These are phyloP conservation scores for Quercus engelmannii DNA, from an alignment of 306 rosid species.

Conservation along the genomic window DNA sequence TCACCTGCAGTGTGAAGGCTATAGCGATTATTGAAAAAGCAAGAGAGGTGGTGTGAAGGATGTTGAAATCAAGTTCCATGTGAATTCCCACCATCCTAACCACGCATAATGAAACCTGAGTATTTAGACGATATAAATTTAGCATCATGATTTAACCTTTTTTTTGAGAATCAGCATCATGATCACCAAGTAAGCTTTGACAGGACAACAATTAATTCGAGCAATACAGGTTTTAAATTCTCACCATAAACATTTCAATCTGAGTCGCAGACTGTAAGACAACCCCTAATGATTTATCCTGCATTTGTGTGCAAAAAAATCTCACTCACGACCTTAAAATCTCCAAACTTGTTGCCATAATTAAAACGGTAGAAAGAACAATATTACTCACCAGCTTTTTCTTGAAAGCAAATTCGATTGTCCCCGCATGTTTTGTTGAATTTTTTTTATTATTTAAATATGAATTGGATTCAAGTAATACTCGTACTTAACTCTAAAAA, in stretches of 20 bases:
- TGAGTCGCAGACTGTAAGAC: constrained; percentile 92
- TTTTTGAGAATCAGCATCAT: neutral
- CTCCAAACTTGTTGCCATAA: neutral
- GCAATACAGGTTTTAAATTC: neutral
- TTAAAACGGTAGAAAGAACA: no score
- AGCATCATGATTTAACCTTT: neutral
- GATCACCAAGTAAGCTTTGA: neutral
- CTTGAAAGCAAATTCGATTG: no score
- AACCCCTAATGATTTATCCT: constrained; percentile 86
- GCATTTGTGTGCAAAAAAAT: constrained; percentile 12
- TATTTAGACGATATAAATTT: neutral
- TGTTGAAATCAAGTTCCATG: constrained; percentile 80
- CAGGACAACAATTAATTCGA: no score
- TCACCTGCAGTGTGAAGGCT: constrained; percentile 71
- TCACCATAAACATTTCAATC: constrained; percentile 76
- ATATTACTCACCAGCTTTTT: no score
- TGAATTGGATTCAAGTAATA: no score
- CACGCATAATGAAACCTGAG: constrained; percentile 78
- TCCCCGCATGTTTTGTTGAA: no score
- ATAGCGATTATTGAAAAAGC: constrained; percentile 64
- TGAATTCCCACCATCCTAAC: constrained; percentile 62
- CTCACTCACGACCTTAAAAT: neutral
- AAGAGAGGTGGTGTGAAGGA: constrained; percentile 77
- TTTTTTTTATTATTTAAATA: no score
- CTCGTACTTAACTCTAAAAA: no score